Base-by-base conservation (phyloP, 495 filamentous ascomycete genomes). In the Darksidea phi region DNA sequence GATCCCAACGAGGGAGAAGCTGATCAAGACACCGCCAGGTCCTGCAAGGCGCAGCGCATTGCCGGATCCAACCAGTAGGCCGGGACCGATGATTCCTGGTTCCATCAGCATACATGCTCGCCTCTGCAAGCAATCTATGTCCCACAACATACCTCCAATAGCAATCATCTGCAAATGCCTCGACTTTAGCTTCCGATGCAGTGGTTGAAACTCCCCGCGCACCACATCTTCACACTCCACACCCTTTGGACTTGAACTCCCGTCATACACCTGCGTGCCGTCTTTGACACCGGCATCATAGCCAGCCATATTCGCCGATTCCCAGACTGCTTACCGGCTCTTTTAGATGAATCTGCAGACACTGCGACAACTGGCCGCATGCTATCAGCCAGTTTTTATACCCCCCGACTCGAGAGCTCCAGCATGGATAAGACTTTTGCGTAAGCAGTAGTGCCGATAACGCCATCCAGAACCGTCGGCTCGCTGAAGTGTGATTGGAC, bases 101-200 rank as follows among this genome's bases (percentile, higher is more conserved):
- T 2, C 2, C 2, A 49, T 23, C 15, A 23, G 23, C 47, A 23
- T 6, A 5, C 24, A 49, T 5, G 13, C n/a, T n/a, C 7, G 20
- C 18, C 23, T 23, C 13, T 26, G 15, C 24, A 6, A 49, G 10
- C 13, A 23, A 49, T 49, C 5, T 26, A 8, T 15, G 20, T 23
- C 6, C 23, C 10, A 24, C 28, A 3, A 38, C 51, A 54, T 15
- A 54, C 81, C 79, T 50, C 79, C 81, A 18, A 84, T 71, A 37
- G 82, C 87, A 78, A 90, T 89, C 85, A 90, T 88, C 69, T 82
- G 81, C 26, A 89, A 66, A 70, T 90, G 87, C 43, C 87, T 77
- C 25, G 82, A 85, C 75, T 88, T 88, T 62, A 90, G 72, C 63
- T 83, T 83, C 34, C 86, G 80, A 49, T 58, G 55, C 45, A 58